Conservation (phyloP, 2,329 filamentous ascomycete species). For the Cercospora janseana region DNA sequence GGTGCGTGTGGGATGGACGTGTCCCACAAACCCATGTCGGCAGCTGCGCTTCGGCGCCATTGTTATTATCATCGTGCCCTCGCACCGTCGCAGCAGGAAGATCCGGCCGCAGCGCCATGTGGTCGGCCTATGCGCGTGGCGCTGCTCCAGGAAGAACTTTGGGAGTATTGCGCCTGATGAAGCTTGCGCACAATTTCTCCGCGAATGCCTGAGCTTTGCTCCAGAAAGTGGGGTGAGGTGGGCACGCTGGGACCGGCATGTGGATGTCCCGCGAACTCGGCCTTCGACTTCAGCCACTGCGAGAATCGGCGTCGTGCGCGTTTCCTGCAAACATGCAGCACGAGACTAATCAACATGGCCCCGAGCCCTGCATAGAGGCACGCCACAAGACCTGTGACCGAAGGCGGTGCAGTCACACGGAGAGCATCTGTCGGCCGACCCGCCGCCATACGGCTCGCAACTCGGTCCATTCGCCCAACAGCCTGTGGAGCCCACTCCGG, state of each 20-base stretch:
- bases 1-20: conserved; percentile 1
- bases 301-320: background rate
- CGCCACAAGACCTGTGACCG: too few species aligned
- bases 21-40: conserved; percentile 7
- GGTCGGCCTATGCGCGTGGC: background rate
- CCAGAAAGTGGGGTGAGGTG: conserved; percentile 5
- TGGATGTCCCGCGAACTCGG: conserved; percentile 3
- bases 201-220: conserved; percentile 5
- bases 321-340: too few species aligned
- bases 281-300: background rate
- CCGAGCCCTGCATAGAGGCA: too few species aligned
- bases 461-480: too few species aligned
- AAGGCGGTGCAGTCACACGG: background rate
- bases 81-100: conserved; percentile 7
- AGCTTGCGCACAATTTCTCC: conserved; percentile 12
- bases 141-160: conserved; percentile 8
- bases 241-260: conserved; percentile 7
- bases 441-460: too few species aligned
- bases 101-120: conserved; percentile 7
- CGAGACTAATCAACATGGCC: too few species aligned
- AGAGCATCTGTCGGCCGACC: too few species aligned
- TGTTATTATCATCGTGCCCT: conserved; percentile 7
- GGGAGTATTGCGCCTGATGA: conserved; percentile 11
- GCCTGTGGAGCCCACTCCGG: too few species aligned
- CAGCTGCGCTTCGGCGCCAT: background rate